Evolutionary conservation across 805 yeast species (phyloP), one percentile per base, ranked within the genome.

Genomic region (Huiozyma naganishii): DNA sequence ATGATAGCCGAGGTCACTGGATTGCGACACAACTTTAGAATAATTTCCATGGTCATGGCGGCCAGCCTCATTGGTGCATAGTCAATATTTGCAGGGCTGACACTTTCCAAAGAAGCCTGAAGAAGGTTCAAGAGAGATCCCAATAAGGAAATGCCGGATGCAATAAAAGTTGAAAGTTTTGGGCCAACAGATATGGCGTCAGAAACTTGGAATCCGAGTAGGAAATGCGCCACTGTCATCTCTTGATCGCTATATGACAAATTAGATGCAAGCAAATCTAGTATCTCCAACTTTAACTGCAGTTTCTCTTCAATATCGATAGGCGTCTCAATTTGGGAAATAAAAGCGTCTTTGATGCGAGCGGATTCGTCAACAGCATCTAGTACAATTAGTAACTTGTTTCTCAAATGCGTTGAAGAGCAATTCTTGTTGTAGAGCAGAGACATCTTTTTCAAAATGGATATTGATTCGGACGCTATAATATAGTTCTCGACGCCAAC

Each of bases 331-430:
- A 82, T 53, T 54, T 86, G 95, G 36, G 77, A 74, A 36, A 85
- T 77, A 46, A 88, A 79, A 0, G 87, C 77, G 51, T 74, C 76
- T 47, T 83, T 76, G 34, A 90, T 83, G 50, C 89, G 72, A 1
- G 73, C 66, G 0, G 95, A 77, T 51, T 89, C 96, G 51, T 85
- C 85, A 30, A 83, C 76, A 11, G 88, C 80, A 52, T 80, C 83
- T 42, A 83, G 71, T 34, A 84, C 71, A 0, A 86, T 78, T 39
- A 89, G 61, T 10, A 90, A 63, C 50, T 88, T 76, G 48, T 79
- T 80, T 42, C 70, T 75, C 7, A 71, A 70, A 12, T 68, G 63
- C 32, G 75, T 58, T 8, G 70, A 55, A 12, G 60, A 53, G 12
- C 60, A 57, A 10, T 53, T 57, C 32, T 54, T 51, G 27, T 55